phyloP scores from a whole-genome alignment of 495 filamentous ascomycete species.

The Darksidea phi region DNA sequence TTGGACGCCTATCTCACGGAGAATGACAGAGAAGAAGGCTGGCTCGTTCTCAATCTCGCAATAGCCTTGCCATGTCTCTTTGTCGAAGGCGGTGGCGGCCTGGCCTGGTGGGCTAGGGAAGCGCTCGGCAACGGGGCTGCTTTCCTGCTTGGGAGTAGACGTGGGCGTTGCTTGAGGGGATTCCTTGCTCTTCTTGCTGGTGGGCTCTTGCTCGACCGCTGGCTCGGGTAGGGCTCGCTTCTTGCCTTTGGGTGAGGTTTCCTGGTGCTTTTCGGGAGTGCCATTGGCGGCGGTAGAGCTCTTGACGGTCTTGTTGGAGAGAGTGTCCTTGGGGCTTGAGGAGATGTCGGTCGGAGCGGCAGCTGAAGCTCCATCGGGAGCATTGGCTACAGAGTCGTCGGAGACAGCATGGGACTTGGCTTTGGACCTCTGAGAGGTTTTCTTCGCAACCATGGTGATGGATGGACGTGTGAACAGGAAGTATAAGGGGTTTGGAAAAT shows the following conservation, averaged over 20 bases:
- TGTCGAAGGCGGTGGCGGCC: slow-evolving; percentile 48
- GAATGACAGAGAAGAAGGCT: slow-evolving; percentile 82
- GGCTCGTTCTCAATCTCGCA: slow-evolving; percentile 91
- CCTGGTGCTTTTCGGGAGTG: no score
- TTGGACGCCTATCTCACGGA: slow-evolving; percentile 71
- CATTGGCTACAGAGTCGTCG: background rate
- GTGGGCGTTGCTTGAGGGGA: background rate
- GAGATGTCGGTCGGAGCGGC: background rate
- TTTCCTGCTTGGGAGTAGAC: background rate
- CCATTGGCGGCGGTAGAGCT: background rate
- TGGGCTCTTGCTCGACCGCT: background rate
- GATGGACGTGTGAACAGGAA: background rate
- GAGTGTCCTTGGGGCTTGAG: background rate
- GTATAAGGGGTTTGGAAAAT: background rate
- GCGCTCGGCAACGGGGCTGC: background rate
- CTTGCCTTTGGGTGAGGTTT: no score
- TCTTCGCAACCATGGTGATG: background rate
- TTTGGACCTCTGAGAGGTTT: background rate
- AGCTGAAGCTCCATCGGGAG: background rate
- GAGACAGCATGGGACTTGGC: background rate
- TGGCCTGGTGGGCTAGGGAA: slow-evolving; percentile 40
- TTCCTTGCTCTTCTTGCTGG: background rate
- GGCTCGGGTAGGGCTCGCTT: no score
- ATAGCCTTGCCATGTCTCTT: slow-evolving; percentile 68
- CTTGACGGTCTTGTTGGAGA: background rate